Conservation (phyloP, 768 basidiomycete species). For the Psilocybe cubensis region DNA sequence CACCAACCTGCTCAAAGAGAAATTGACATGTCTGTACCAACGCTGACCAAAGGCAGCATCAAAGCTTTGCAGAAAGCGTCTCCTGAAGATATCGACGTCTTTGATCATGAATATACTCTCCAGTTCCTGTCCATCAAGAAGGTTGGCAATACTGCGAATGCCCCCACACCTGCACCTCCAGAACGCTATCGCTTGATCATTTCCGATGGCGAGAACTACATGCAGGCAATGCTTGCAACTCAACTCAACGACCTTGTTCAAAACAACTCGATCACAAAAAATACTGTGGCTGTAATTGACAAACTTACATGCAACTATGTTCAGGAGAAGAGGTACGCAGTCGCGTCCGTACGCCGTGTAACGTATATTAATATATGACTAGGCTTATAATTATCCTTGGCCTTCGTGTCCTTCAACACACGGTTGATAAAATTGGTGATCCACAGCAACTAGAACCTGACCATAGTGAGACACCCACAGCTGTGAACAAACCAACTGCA, state of each 20-base stretch:
- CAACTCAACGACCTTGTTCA: constrained; percentile 81
- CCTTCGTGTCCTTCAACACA: constrained; percentile 56
- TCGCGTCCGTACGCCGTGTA: constrained; percentile 5
- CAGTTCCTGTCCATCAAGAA: constrained; percentile 88
- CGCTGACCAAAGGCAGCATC: constrained; percentile 66
- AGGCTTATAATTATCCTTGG: constrained; percentile 85
- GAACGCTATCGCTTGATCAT: constrained; percentile 83
- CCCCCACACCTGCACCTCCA: constrained; percentile 29
- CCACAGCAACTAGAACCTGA: constrained; percentile 39
- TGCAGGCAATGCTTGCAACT: constrained; percentile 95
- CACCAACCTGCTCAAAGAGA: background rate
- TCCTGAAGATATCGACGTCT: constrained; percentile 47
- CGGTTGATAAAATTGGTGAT: constrained; percentile 76
- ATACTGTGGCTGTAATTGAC: constrained; percentile 71
- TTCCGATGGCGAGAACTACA: constrained; percentile 85
- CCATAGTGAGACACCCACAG: constrained; percentile 30
- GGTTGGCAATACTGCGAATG: constrained; percentile 41
- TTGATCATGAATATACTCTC: constrained; percentile 53
- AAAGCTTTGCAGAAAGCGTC: constrained; percentile 47
- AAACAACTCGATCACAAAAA: constrained; percentile 61
- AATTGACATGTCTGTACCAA: constrained; percentile 35
- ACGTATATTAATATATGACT: constrained; percentile 3
- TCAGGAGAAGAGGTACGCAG: constrained; percentile 79
- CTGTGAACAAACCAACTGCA: constrained; percentile 23
- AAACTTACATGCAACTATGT: constrained; percentile 84